Conservation (phyloP, 2,329 filamentous ascomycete species). For the Microdochium trichocladiopsis region DNA sequence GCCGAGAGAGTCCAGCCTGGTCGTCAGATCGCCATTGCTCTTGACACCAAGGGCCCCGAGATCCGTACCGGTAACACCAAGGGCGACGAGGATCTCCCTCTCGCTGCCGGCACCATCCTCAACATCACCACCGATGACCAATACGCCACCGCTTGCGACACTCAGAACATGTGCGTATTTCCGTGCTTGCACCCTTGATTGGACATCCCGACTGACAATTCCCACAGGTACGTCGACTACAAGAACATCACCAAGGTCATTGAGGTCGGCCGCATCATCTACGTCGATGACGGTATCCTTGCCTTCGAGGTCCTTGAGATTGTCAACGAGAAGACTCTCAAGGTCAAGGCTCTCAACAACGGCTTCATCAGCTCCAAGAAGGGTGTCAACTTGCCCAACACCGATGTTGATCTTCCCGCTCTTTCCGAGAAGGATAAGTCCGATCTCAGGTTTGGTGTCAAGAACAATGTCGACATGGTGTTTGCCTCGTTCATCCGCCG, state of each 20-base stretch:
- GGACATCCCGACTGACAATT: slow-evolving; percentile 4
- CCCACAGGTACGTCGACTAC: slow-evolving; percentile 84
- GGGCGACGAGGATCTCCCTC: slow-evolving; percentile 84
- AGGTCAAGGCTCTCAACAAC: slow-evolving; percentile 87
- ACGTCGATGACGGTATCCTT: slow-evolving; percentile 96
- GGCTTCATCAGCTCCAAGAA: slow-evolving; percentile 98
- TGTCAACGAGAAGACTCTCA: slow-evolving; percentile 81
- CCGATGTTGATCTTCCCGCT: slow-evolving; percentile 94
- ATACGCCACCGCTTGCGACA: slow-evolving; percentile 77
- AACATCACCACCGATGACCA: slow-evolving; percentile 97
- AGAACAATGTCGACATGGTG: slow-evolving; percentile 98
- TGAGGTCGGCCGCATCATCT: slow-evolving; percentile 82
- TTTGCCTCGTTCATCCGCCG: slow-evolving; percentile 98
- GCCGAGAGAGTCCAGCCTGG: slow-evolving; percentile 73
- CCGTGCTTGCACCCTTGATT: background rate
- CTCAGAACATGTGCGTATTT: slow-evolving; percentile 78
- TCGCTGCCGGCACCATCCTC: slow-evolving; percentile 74
- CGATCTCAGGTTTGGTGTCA: slow-evolving; percentile 90
- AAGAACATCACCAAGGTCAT: slow-evolving; percentile 99
- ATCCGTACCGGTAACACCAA: slow-evolving; percentile 61
- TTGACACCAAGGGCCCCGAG: slow-evolving; percentile 63
- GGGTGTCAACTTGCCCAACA: slow-evolving; percentile 98
- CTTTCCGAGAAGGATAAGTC: slow-evolving; percentile 97
- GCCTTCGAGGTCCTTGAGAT: slow-evolving; percentile 91
- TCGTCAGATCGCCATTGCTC: slow-evolving; percentile 89